Evolutionary conservation across 1,139 yeast species (phyloP).

Genomic region (Yarrowia galli): DNA sequence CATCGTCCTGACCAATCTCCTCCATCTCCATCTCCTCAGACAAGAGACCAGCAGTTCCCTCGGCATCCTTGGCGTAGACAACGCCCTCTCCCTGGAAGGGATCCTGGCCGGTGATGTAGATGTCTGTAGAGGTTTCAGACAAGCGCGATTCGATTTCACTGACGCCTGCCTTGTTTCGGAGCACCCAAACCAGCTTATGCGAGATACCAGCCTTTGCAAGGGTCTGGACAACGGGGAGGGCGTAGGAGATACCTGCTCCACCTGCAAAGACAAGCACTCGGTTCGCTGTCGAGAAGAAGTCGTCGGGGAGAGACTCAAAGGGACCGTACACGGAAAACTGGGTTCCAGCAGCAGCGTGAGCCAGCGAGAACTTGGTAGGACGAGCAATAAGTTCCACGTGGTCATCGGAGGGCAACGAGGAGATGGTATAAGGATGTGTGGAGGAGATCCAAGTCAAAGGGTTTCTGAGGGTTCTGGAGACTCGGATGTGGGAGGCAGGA

Average conservation of each 20-base stretch:
- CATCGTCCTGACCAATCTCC: conserved; percentile 22
- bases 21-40: conserved; percentile 40
- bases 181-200: conserved; percentile 60
- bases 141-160: conserved; percentile 53
- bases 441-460: conserved; percentile 58
- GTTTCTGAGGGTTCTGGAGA: conserved; percentile 49
- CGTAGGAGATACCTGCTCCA: conserved; percentile 85
- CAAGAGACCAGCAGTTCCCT: conserved; percentile 35
- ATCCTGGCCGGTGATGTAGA: conserved; percentile 50
- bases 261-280: conserved; percentile 73
- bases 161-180: conserved; percentile 56
- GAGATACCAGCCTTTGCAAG: conserved; percentile 42
- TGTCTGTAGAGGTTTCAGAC: conserved; percentile 50
- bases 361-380: conserved; percentile 47
- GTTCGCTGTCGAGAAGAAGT: conserved; percentile 56
- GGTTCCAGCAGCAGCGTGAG: conserved; percentile 43
- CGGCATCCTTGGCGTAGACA: conserved; percentile 39
- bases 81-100: conserved; percentile 40
- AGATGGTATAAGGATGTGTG: conserved; percentile 85
- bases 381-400: conserved; percentile 56
- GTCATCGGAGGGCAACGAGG: conserved; percentile 64
- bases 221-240: conserved; percentile 59
- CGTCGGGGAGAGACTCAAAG: conserved; percentile 46
- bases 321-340: conserved; percentile 49
- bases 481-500: conserved; percentile 60